phyloP scores from a whole-genome alignment of 495 filamentous ascomycete genomes.

The Hyaloscypha finlandica region DNA sequence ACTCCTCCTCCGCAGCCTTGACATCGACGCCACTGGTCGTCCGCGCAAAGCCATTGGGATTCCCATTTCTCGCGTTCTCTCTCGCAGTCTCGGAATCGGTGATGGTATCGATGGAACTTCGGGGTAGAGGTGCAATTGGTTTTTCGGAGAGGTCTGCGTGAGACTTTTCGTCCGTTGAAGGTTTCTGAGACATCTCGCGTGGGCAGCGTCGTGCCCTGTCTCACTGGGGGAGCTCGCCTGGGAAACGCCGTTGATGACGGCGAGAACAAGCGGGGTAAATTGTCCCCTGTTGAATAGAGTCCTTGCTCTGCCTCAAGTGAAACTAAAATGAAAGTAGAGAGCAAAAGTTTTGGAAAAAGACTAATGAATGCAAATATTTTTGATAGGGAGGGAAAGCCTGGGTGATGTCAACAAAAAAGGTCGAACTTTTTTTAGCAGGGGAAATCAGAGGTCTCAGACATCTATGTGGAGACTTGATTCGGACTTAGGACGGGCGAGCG shows the following conservation, averaged over 20 bases:
- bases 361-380: not conserved
- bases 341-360: not conserved
- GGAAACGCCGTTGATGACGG: not conserved
- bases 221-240: slow-evolving; percentile 15
- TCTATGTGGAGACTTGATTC: not conserved
- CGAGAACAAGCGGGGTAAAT: not conserved
- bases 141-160: not conserved
- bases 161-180: slow-evolving; percentile 2
- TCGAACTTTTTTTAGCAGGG: slow-evolving; percentile 10
- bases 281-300: not conserved
- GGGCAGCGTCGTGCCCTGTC: slow-evolving; percentile 12
- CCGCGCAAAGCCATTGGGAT: slow-evolving; percentile 53
- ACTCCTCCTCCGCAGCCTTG: slow-evolving; percentile 72
- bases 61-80: slow-evolving; percentile 32
- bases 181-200: slow-evolving; percentile 19
- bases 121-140: not conserved
- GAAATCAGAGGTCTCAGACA: slow-evolving; percentile 16
- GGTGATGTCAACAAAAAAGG: not conserved
- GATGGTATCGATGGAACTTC: slow-evolving; percentile 19
- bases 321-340: not conserved
- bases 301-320: not conserved
- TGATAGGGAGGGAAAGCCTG: not conserved
- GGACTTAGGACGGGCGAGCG: slow-evolving; percentile 5
- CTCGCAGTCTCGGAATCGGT: slow-evolving; percentile 20
- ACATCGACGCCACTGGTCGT: slow-evolving; percentile 63